Evolutionary conservation across 176 grass and related monocot genomes (phyloP), one percentile per base, ranked within the genome.

Genomic region (Elaeis guineensis): DNA sequence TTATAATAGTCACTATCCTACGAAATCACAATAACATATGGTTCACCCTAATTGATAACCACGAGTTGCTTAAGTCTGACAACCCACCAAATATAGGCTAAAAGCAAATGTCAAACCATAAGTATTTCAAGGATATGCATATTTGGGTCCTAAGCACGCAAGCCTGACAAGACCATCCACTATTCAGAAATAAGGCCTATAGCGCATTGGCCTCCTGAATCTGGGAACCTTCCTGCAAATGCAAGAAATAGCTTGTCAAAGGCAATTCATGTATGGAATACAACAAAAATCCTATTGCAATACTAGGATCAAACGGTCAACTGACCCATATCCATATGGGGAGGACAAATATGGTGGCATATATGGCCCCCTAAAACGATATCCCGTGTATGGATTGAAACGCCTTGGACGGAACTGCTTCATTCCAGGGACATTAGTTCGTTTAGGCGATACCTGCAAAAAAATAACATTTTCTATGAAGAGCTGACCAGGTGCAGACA

Each of bases 371-470:
- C 66, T 35, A 55, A 64, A 64, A 16, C 50, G 51, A 21, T 16
- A 59, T 52, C 21, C 55, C 17, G 56, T 17, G 55, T 51, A 59
- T 39, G 53, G 67, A 62, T 48, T 64, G 29, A 64, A 64, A 11
- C 75, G 57, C 75, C 75, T 52, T 48, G 58, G 59, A n/a, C 76
- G 67, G 30, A 57, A 52, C 52, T 79, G 76, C 52, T 63, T 79
- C 76, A 72, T 72, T 59, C 76, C 76, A 9, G 67, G 67, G 32
- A 79, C 20, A 58, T 79, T 79, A 21, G 68, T 79, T 51, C 76
- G 61, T 64, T 79, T 79, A 19, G 76, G 58, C 2, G 39, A 52
- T 50, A 79, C 76, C 76, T 79, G 50, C 24, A 72, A 23, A 61
- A 61, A 30, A 24, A 58, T 48, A 8, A 18, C 51, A 52, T 12